phyloP scores from a whole-genome alignment of 805 yeast genomes.

The Candida ipomoeae region DNA sequence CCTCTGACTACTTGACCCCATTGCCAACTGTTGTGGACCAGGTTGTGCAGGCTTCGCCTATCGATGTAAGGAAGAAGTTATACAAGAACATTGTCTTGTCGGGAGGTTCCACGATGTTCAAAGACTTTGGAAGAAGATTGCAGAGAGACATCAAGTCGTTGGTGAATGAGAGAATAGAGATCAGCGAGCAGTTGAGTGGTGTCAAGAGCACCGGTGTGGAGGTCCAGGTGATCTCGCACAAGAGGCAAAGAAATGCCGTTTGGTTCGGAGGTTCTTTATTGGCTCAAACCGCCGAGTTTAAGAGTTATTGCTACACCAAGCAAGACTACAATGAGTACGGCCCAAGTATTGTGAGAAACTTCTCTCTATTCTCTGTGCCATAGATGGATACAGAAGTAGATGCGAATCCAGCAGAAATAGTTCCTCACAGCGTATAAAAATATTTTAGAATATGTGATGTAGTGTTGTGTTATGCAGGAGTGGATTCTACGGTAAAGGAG shows the following conservation, averaged over 20 bases:
- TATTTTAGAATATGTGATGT: not conserved
- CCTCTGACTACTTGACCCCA: slow-evolving; percentile 93
- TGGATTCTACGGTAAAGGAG: too few species aligned
- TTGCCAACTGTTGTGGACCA: slow-evolving; percentile 94
- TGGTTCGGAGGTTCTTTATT: slow-evolving; percentile 98
- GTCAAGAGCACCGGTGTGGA: slow-evolving; percentile 89
- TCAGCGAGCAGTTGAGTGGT: slow-evolving; percentile 72
- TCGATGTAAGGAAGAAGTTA: slow-evolving; percentile 95
- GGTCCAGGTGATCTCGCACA: slow-evolving; percentile 94
- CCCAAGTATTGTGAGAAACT: slow-evolving; percentile 95
- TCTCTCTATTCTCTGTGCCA: slow-evolving; percentile 89
- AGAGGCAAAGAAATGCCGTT: slow-evolving; percentile 96
- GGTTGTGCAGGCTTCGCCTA: slow-evolving; percentile 92
- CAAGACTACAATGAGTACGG: slow-evolving; percentile 97
- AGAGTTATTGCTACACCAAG: slow-evolving; percentile 94
- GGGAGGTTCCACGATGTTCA: slow-evolving; percentile 98
- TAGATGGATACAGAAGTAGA: slow-evolving; percentile 22
- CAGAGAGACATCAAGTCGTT: slow-evolving; percentile 88
- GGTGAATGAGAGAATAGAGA: slow-evolving; percentile 83
- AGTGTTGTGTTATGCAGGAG: too few species aligned
- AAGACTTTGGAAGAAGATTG: slow-evolving; percentile 94
- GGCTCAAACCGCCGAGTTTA: slow-evolving; percentile 96
- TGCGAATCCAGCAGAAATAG: not conserved
- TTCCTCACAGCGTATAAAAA: not conserved
- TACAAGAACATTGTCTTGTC: slow-evolving; percentile 93